Percentiles rank a stretch among this genome's conserved stretches.
Conservation (phyloP, 2,329 filamentous ascomycete species). For the Malbranchea zuffiana region DNA sequence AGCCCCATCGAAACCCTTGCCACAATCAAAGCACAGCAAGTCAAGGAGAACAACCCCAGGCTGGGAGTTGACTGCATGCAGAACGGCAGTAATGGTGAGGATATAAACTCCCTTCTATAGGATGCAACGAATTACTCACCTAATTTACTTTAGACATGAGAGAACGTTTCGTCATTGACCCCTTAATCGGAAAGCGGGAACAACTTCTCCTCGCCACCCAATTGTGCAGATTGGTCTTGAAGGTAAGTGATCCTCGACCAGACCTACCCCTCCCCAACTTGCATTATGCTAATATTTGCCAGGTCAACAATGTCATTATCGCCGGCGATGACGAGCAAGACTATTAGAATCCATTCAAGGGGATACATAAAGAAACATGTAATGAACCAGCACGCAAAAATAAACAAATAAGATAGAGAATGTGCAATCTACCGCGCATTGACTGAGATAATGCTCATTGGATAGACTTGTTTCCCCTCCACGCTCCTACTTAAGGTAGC, state of each 20-base stretch:
- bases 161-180: constrained; percentile 95
- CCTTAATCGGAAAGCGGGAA: constrained; percentile 94
- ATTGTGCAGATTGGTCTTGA: constrained; percentile 94
- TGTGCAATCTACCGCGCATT: too few species aligned
- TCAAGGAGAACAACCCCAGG: constrained; percentile 68
- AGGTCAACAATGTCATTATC: constrained; percentile 88
- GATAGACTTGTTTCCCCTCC: too few species aligned
- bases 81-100: constrained; percentile 69
- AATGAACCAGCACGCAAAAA: too few species aligned
- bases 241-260: constrained; percentile 43
- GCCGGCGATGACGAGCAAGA: constrained; percentile 78
- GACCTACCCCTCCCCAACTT: neutral
- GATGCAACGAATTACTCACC: constrained; percentile 1
- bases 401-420: too few species aligned
- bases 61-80: constrained; percentile 98
- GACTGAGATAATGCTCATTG: too few species aligned
- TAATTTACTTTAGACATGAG: constrained; percentile 63
- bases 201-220: constrained; percentile 94
- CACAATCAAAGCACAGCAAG: constrained; percentile 89
- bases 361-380: too few species aligned
- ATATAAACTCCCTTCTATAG: constrained; percentile 1
- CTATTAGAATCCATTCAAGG: constrained; percentile 47
- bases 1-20: constrained; percentile 93
- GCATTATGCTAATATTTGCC: constrained; percentile 5
- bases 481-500: too few species aligned